These are phyloP conservation scores for Cyberlindnera euphorbiae DNA, from an alignment of 805 yeast genomes.

Conservation along the genomic window DNA sequence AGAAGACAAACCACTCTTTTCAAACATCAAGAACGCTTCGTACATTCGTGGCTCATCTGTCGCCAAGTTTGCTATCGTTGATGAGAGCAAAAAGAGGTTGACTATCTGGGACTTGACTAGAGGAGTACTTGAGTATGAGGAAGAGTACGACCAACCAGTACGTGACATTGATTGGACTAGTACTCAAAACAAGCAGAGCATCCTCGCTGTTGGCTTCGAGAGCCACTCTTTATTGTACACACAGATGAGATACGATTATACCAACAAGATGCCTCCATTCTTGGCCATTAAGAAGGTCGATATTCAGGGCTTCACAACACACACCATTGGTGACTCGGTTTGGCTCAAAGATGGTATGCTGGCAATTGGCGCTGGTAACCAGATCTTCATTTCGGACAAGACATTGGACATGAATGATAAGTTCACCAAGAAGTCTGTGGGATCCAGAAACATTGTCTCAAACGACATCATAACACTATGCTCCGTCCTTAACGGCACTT, in stretches of 20 bases:
- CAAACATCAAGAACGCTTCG: conserved; percentile 50
- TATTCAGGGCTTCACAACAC: conserved; percentile 66
- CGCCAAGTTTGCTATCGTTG: conserved; percentile 72
- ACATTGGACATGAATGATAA: conserved; percentile 50
- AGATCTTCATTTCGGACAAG: conserved; percentile 77
- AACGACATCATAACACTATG: conserved; percentile 62
- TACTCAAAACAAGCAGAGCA: conserved; percentile 57
- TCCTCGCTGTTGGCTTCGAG: conserved; percentile 75
- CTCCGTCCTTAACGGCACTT: conserved; percentile 78
- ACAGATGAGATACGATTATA: conserved; percentile 84
- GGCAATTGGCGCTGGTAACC: conserved; percentile 87
- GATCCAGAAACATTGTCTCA: conserved; percentile 51
- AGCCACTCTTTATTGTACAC: conserved; percentile 63
- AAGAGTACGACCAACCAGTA: conserved; percentile 38
- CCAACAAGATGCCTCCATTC: conserved; percentile 74
- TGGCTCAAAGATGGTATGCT: conserved; percentile 81
- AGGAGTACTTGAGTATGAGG: conserved; percentile 60
- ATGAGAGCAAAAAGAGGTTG: conserved; percentile 43
- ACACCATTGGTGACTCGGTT: conserved; percentile 80
- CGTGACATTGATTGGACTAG: conserved; percentile 87
- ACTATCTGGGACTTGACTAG: conserved; percentile 78
- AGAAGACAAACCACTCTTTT: conserved; percentile 42
- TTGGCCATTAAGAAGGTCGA: conserved; percentile 70
- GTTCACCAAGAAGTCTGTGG: conserved; percentile 49
- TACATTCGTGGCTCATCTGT: conserved; percentile 71